Evolutionary conservation across 192 early-diverging fungal species (phyloP).

Genomic region (Backusella mclennaniae): DNA sequence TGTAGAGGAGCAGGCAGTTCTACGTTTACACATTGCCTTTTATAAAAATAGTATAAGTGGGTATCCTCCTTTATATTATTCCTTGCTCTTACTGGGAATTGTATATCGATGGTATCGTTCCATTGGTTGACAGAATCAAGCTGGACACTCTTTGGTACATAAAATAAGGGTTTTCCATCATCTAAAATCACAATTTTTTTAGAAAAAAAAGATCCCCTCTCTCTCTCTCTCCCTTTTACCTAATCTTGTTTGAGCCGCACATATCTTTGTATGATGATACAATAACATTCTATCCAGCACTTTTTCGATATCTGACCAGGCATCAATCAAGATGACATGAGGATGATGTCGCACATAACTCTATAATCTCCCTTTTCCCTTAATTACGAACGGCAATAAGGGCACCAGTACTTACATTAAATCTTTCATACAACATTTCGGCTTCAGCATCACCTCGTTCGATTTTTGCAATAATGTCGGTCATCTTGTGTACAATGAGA

Average conservation of each 20-base stretch:
- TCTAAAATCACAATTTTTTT: not conserved
- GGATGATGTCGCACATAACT: constrained; percentile 27
- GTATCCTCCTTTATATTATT: no score
- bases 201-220: not conserved
- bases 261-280: constrained; percentile 15
- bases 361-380: not conserved
- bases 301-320: constrained; percentile 24
- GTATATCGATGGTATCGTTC: not conserved
- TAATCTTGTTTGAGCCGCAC: not conserved
- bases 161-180: not conserved
- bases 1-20: constrained; percentile 29
- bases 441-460: constrained; percentile 11
- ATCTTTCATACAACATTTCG: constrained; percentile 10
- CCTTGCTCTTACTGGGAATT: constrained; percentile 16
- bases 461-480: constrained; percentile 27
- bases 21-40: constrained; percentile 30
- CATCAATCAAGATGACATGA: constrained; percentile 26
- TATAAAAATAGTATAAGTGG: not conserved
- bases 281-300: constrained; percentile 27
- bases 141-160: not conserved
- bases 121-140: constrained; percentile 6
- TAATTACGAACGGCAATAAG: not conserved
- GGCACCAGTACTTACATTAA: constrained; percentile 6
- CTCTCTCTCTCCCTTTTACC: not conserved
- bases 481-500: constrained; percentile 38